Evolutionary conservation across 192 early-diverging fungal species (phyloP).

Genomic region (Pecoramyces ruminantium): DNA sequence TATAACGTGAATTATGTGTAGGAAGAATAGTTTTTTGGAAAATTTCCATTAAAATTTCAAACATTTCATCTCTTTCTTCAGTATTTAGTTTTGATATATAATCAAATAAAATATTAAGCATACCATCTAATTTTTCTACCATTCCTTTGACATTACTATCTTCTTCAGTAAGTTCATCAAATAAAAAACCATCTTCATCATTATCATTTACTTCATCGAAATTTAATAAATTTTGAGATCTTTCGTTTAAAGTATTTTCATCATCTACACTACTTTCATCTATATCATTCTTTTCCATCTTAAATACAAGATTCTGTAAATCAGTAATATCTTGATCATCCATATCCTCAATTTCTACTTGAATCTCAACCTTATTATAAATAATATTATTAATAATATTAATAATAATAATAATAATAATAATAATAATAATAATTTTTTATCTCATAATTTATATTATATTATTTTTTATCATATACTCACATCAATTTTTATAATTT

Average conservation of each 20-base stretch:
- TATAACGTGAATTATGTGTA: constrained; percentile 77
- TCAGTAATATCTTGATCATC: constrained; percentile 33
- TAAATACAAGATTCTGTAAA: constrained; percentile 11
- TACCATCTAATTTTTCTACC: constrained; percentile 53
- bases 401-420: not conserved
- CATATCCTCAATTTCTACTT: constrained; percentile 73
- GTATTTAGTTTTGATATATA: constrained; percentile 24
- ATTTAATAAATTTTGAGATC: constrained; percentile 17
- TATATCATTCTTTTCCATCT: constrained; percentile 14
- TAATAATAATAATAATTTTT: not conserved
- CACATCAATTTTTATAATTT: constrained; percentile 81
- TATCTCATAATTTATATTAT: not conserved
- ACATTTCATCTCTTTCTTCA: constrained; percentile 28
- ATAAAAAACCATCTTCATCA: constrained; percentile 3
- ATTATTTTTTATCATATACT: not conserved
- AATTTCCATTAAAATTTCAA: constrained; percentile 47
- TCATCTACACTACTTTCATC: constrained; percentile 14
- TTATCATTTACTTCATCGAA: constrained; percentile 28
- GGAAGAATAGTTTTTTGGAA: constrained; percentile 66
- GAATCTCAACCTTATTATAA: constrained; percentile 56
- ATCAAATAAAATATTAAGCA: constrained; percentile 46
- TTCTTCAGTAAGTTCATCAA: not conserved
- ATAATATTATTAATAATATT: not conserved
- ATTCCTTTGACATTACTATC: constrained; percentile 26
- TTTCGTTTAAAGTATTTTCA: not conserved